Conservation (phyloP, 352 stramenopile species). For the Pythium myriotylum region DNA sequence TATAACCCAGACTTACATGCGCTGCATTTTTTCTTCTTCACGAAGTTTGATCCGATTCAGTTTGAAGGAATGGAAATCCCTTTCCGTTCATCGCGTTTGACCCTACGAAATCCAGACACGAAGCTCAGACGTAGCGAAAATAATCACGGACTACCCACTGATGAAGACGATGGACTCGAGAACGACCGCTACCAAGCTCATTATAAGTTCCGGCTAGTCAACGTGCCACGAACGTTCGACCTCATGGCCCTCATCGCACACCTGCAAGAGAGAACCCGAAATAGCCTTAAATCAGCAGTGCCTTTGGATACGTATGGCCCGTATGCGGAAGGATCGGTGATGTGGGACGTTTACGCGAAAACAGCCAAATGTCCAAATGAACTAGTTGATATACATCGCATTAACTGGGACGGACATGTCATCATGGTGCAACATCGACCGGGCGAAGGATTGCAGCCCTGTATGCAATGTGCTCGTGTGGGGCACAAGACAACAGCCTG, state of each 20-base stretch:
- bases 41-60: background rate
- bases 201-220: slow-evolving; percentile 2
- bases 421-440: slow-evolving; percentile 8
- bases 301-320: slow-evolving; percentile 18
- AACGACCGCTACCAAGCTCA: slow-evolving; percentile 15
- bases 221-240: slow-evolving; percentile 6
- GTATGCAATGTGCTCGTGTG: slow-evolving; percentile 4
- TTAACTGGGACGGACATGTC: background rate
- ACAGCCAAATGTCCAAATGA: background rate
- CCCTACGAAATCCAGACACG: slow-evolving; percentile 1
- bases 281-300: background rate
- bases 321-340: slow-evolving; percentile 7
- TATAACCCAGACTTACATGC: slow-evolving; percentile 10
- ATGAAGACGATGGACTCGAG: background rate
- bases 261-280: background rate
- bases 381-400: slow-evolving; percentile 1
- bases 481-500: slow-evolving; percentile 4
- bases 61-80: slow-evolving; percentile 11
- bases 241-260: background rate
- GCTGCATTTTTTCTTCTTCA: slow-evolving; percentile 19
- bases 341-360: slow-evolving; percentile 9
- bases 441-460: background rate
- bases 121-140: slow-evolving; percentile 3
- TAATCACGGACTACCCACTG: background rate
- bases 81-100: background rate